Conservation (phyloP, 176 grass and related monocot genomes). For the Carex pumila region DNA sequence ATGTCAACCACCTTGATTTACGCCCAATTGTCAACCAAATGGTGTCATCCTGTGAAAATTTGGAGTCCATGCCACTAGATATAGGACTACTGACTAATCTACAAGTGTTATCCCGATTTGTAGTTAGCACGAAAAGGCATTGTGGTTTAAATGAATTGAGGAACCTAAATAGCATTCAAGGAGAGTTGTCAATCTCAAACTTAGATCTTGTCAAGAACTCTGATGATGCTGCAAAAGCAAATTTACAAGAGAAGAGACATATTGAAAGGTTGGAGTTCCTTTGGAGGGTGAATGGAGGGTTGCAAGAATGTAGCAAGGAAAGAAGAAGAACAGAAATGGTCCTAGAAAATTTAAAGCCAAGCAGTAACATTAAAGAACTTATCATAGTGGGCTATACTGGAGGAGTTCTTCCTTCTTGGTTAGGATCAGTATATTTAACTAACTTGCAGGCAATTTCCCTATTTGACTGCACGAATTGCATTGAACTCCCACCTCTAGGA, state of each 20-base stretch:
- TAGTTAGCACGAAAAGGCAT: neutral
- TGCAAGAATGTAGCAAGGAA: neutral
- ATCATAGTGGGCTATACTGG: slow-evolving; percentile 16
- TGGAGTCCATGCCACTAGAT: slow-evolving; percentile 21
- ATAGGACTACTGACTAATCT: slow-evolving; percentile 32
- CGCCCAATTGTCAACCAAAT: too few relatives aligned
- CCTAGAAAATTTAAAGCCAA: slow-evolving; percentile 16
- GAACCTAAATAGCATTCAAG: slow-evolving; percentile 23
- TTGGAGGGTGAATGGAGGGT: neutral
- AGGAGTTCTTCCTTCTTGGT: slow-evolving; percentile 12
- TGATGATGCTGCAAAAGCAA: slow-evolving; percentile 20
- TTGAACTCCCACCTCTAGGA: too few relatives aligned
- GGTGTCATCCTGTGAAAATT: neutral
- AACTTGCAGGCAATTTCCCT: too few relatives aligned
- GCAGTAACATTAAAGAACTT: slow-evolving; percentile 15
- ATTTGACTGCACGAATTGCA: too few relatives aligned
- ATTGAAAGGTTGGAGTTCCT: slow-evolving; percentile 29
- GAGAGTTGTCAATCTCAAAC: slow-evolving; percentile 36
- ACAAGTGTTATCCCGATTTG: slow-evolving; percentile 33
- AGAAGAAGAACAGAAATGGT: neutral
- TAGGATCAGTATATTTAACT: neutral
- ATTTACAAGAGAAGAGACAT: slow-evolving; percentile 17
- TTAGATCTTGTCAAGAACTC: slow-evolving; percentile 23
- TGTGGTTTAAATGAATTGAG: slow-evolving; percentile 25
- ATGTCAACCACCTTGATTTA: neutral